Base-by-base conservation (phyloP, 495 filamentous ascomycete genomes). In the Cercophora scortea region DNA sequence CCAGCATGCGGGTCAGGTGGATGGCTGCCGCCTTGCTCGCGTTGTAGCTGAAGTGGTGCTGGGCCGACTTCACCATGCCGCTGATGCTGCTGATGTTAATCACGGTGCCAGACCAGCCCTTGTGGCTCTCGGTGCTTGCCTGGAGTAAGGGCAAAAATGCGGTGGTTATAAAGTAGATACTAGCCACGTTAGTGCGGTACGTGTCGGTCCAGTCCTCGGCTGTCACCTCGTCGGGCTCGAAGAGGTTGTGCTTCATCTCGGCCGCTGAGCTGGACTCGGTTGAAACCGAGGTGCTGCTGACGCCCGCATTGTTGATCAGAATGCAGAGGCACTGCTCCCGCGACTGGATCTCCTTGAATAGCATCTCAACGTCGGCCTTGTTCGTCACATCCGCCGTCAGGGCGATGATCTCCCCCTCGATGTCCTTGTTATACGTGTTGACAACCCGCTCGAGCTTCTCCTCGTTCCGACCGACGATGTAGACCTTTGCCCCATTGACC, bases 281-380 rank as follows among this genome's bases (percentile, higher is more conserved):
- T 0, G 80, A 81, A 32, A 84, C 82, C 76, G 55, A 55, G 1
- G 44, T 15, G 44, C 80, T 85, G 64, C 81, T 86, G 17, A 83
- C 77, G 45, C 88, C 88, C 15, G 83, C 85, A 70, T 92, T 93
- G 72, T 90, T 90, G 56, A 92, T 79, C 1, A 91, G 79, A 52
- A 90, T 77, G 58, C 88, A 79, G 13, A 91, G 79, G 56, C 81
- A 84, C 52, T 73, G 72, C 58, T 90, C 86, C 39, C 78, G 76
- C 54, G 76, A 78, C 39, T 65, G 65, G 19, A 91, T 71, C 67
- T 87, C 81, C 38, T 78, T 73, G 0, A 81, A 86, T 10, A 89
- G 68, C 17, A 67, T 72, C 61, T 80, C 79, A 54, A 84, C 73
- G 39, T 88, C 86, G n/a, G 81, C 80, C 56, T 87, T 81, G 43